These are phyloP conservation scores for Phytopythium helicoides DNA, from an alignment of 352 stramenopile genomes.

Conservation along the genomic window DNA sequence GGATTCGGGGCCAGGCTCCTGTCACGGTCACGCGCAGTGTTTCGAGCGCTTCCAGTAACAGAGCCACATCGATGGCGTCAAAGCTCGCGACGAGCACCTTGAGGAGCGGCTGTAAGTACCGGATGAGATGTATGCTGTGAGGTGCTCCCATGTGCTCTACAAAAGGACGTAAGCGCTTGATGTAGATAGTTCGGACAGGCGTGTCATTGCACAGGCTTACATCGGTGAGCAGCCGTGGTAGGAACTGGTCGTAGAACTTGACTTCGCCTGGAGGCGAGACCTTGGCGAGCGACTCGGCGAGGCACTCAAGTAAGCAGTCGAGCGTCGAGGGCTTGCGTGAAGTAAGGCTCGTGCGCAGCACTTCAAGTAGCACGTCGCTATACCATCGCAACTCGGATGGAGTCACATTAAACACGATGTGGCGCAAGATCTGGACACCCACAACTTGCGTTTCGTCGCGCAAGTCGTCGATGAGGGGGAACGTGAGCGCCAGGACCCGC, in stretches of 20 bases:
- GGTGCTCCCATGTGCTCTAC: slow-evolving; percentile 54
- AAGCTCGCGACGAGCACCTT: slow-evolving; percentile 71
- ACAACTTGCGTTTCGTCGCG: slow-evolving; percentile 57
- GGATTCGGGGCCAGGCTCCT: slow-evolving; percentile 65
- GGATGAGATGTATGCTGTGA: slow-evolving; percentile 65
- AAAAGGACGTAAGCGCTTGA: slow-evolving; percentile 45
- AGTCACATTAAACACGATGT: slow-evolving; percentile 63
- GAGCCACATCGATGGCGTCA: slow-evolving; percentile 48
- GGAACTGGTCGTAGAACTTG: slow-evolving; percentile 68
- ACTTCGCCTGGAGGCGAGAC: slow-evolving; percentile 51
- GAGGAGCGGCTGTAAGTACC: slow-evolving; percentile 75
- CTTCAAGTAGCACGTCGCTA: slow-evolving; percentile 67
- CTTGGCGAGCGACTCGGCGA: slow-evolving; percentile 58
- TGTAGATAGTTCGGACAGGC: slow-evolving; percentile 49
- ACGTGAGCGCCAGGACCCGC: slow-evolving; percentile 68
- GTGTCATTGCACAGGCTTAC: slow-evolving; percentile 65
- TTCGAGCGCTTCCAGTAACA: slow-evolving; percentile 60
- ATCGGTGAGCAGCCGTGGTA: slow-evolving; percentile 58
- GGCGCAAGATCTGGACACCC: slow-evolving; percentile 54
- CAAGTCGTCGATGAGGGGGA: slow-evolving; percentile 78
- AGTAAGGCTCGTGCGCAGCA: slow-evolving; percentile 64
- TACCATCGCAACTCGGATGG: slow-evolving; percentile 82
- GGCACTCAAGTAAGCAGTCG: slow-evolving; percentile 51
- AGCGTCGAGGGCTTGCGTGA: slow-evolving; percentile 54
- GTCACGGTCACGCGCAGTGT: slow-evolving; percentile 51